Base-by-base conservation (phyloP, 352 stramenopile species). In the Globisporangium yorkense region DNA sequence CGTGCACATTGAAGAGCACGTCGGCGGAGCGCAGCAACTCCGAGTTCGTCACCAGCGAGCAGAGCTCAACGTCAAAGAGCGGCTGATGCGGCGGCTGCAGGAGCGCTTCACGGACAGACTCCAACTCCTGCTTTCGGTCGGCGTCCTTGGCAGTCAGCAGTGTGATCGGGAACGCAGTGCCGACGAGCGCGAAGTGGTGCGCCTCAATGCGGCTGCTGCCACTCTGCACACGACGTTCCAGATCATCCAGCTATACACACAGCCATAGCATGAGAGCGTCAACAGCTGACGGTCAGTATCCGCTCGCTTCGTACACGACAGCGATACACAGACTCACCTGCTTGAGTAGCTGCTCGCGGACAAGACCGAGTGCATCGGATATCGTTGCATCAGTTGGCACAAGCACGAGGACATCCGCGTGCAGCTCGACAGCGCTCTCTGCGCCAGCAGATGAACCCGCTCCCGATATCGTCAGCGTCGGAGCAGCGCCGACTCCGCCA, bases 1-100 rank as follows among this genome's bases (percentile, higher is more conserved):
- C 74, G 54, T 93, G 83, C 3, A 91, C 79, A 43, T 89, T 92
- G 37, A 75, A 63, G 20, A 92, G 62, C 54, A 86, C 76, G 27
- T 88, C 70, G 10, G 66, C 74, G n/a, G 56, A 24, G 41, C 53
- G 20, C 2, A 88, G 54, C 46, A 59, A 54, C 15, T 67, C 44
- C 0, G 63, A 65, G 54, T 84, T 68, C 6, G 62, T 45, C 35
- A 68, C 61, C 40, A 89, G 59, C 13, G 77, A 85, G 29, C 75
- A 86, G 0, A 59, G 66, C 20, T 66, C 33, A 15, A 65, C 51
- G 15, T 51, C n/a, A 27, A 88, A 83, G 1, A 79, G 56, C n/a
- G 77, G 59, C 47, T 71, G 75, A 20, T 78, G 53, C 6, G 65
- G 6, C 24, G 77, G 68, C 51, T 87, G 77, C 20, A 85, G 44